Percentiles rank a stretch among this genome's conserved stretches.
Conservation (phyloP, 805 yeast species). For the Zygosaccharomyces bisporus region DNA sequence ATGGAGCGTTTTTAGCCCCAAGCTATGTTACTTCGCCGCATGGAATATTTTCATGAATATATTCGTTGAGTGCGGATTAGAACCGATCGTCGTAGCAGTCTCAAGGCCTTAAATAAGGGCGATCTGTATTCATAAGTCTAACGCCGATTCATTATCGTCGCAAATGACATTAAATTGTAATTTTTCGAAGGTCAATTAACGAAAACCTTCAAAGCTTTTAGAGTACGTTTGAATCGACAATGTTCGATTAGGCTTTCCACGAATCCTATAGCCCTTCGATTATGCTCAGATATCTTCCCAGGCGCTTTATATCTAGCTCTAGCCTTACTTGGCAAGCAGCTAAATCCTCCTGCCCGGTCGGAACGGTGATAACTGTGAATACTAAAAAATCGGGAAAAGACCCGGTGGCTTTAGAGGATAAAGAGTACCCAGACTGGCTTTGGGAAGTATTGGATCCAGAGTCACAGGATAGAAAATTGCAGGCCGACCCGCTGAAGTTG, state of each 20-base stretch:
- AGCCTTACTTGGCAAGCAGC: slow-evolving; percentile 4
- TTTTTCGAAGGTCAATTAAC: not conserved
- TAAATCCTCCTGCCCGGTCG: slow-evolving; percentile 57
- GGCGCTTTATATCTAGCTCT: slow-evolving; percentile 9
- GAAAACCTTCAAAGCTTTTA: not conserved
- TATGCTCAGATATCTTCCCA: slow-evolving; percentile 6
- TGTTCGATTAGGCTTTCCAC: not conserved
- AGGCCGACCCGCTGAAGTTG: slow-evolving; percentile 56
- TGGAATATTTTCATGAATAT: slow-evolving; percentile 60
- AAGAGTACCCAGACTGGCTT: slow-evolving; percentile 91
- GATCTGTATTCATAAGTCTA: not conserved
- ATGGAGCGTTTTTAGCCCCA: slow-evolving; percentile 98
- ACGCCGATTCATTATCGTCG: not conserved
- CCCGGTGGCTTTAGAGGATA: slow-evolving; percentile 81
- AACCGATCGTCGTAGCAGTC: slow-evolving; percentile 7
- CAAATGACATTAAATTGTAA: not conserved
- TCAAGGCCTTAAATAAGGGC: not conserved
- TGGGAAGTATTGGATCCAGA: slow-evolving; percentile 78
- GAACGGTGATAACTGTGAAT: slow-evolving; percentile 69
- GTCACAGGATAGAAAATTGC: slow-evolving; percentile 53
- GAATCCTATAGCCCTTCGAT: not conserved
- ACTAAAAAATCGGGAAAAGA: slow-evolving; percentile 79
- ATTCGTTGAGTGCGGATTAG: slow-evolving; percentile 39
- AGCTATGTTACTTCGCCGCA: slow-evolving; percentile 69
- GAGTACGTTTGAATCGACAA: not conserved